Conservation (phyloP, 805 yeast species). For the Candida nemodendra region DNA sequence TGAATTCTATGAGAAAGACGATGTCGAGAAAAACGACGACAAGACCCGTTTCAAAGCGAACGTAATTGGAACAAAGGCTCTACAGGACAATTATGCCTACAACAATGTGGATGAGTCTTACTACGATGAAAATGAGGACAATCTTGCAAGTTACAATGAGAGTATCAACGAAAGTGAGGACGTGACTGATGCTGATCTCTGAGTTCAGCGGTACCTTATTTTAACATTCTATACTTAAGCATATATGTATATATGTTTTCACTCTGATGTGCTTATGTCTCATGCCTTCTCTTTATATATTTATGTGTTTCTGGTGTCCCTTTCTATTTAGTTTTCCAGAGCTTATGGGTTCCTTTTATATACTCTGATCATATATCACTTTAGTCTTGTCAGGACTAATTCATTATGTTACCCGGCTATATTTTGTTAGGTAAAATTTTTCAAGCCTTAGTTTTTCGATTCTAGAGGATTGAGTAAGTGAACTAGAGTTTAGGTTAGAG, state of each 20-base stretch:
- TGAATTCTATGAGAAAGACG: conserved; percentile 69
- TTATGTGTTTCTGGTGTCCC: neutral
- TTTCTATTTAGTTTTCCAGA: neutral
- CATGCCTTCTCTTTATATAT: neutral
- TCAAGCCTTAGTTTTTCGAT: too few relatives aligned
- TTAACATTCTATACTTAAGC: neutral
- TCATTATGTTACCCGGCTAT: neutral
- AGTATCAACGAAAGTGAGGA: conserved; percentile 33
- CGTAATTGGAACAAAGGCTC: conserved; percentile 38
- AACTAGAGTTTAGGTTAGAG: too few relatives aligned
- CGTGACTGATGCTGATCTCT: conserved; percentile 20
- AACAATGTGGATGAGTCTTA: conserved; percentile 33
- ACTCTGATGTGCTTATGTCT: neutral
- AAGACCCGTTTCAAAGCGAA: conserved; percentile 31
- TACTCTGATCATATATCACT: neutral
- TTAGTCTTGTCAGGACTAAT: neutral
- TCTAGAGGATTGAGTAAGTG: too few relatives aligned
- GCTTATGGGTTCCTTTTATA: neutral
- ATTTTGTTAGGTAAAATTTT: neutral
- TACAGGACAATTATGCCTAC: conserved; percentile 34
- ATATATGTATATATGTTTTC: neutral
- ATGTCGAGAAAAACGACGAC: conserved; percentile 28
- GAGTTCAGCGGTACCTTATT: conserved; percentile 1
- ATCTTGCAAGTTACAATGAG: conserved; percentile 31
- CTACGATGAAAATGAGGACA: conserved; percentile 28